These are phyloP conservation scores for Erodium texanum DNA, from an alignment of 441 rosid species.

Conservation along the genomic window DNA sequence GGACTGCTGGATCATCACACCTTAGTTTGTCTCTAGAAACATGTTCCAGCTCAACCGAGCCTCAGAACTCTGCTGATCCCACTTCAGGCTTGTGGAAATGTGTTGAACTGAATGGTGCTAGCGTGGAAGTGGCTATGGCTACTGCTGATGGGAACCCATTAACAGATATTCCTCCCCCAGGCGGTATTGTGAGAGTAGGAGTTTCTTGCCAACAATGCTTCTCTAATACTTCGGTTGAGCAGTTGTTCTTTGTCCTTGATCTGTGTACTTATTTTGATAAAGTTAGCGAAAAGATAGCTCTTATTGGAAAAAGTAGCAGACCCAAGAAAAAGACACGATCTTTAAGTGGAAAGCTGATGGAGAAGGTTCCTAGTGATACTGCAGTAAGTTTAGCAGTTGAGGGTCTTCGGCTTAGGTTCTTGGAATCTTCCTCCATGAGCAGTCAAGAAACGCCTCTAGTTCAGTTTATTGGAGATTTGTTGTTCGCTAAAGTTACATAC, in stretches of 20 bases:
- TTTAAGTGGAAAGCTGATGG: slow-evolving; percentile 53
- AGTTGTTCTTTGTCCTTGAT: slow-evolving; percentile 84
- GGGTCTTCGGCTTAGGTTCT: slow-evolving; percentile 69
- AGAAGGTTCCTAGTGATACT: slow-evolving; percentile 92
- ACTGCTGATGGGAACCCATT: slow-evolving; percentile 86
- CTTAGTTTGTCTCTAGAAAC: slow-evolving; percentile 76
- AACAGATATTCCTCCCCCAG: slow-evolving; percentile 83
- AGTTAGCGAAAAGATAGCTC: slow-evolving; percentile 68
- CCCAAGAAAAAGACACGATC: slow-evolving; percentile 28
- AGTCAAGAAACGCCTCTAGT: slow-evolving; percentile 73
- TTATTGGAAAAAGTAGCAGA: slow-evolving; percentile 54
- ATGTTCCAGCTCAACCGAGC: slow-evolving; percentile 29
- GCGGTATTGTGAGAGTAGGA: slow-evolving; percentile 82
- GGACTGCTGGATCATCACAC: slow-evolving; percentile 61
- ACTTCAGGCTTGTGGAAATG: slow-evolving; percentile 66
- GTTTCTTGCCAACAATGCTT: slow-evolving; percentile 77
- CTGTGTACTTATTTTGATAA: slow-evolving; percentile 70
- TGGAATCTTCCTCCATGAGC: slow-evolving; percentile 54
- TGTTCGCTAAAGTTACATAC: slow-evolving; percentile 70
- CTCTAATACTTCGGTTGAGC: slow-evolving; percentile 91
- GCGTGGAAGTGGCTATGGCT: slow-evolving; percentile 76
- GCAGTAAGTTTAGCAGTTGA: slow-evolving; percentile 67
- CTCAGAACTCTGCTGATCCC: slow-evolving; percentile 26
- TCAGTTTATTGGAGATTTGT: slow-evolving; percentile 75
- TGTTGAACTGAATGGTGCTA: slow-evolving; percentile 63